Evolutionary conservation across 2,329 filamentous ascomycete species (phyloP).

Genomic region (Aspergillus felis): DNA sequence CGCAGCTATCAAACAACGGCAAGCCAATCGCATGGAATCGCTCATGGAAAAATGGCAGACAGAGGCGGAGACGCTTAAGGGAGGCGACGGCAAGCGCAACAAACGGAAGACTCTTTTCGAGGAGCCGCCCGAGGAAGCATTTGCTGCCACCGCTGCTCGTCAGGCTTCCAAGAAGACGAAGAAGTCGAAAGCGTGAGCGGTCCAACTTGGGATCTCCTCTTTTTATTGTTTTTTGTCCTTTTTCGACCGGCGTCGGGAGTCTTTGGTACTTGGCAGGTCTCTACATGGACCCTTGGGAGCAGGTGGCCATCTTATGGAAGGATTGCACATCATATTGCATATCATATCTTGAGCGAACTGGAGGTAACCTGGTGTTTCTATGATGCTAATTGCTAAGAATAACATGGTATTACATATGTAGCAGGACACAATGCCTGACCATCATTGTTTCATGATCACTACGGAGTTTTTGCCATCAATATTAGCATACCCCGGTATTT

Average conservation of each 20-base stretch:
- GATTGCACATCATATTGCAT: not conserved
- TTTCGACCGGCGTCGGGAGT: not conserved
- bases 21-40: constrained; percentile 56
- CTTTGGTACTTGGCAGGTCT: not conserved
- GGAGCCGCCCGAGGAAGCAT: constrained; percentile 62
- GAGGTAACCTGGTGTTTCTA: not conserved
- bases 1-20: constrained; percentile 70
- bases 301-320: not conserved
- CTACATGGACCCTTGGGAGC: not conserved
- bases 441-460: not conserved
- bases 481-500: not conserved
- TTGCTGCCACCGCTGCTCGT: constrained; percentile 40
- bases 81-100: constrained; percentile 51
- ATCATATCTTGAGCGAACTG: not conserved
- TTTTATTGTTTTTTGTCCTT: constrained; percentile 3
- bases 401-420: constrained; percentile 1
- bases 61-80: constrained; percentile 44
- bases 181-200: constrained; percentile 23
- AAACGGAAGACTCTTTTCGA: constrained; percentile 43
- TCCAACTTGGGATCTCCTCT: not conserved
- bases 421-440: not conserved
- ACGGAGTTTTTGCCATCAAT: not conserved
- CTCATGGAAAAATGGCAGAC: constrained; percentile 73
- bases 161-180: constrained; percentile 38
- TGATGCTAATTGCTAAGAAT: not conserved